phyloP scores from a whole-genome alignment of 2,329 filamentous ascomycete genomes.

The Cladophialophora bantiana region DNA sequence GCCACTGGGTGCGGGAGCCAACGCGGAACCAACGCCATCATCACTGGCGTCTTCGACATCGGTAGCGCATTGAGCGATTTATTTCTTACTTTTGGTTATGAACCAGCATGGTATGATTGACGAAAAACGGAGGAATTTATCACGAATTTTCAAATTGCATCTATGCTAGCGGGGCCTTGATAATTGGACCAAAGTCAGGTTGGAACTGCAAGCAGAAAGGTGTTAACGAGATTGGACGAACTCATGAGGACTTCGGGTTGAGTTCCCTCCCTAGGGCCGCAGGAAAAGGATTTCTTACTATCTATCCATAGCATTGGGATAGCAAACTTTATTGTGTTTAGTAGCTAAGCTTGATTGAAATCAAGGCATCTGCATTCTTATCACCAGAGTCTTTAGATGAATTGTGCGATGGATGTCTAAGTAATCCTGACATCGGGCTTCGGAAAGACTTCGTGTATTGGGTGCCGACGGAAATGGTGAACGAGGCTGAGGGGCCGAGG shows the following conservation, averaged over 20 bases:
- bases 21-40: slow-evolving; percentile 21
- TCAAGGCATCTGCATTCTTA: neutral
- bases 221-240: slow-evolving; percentile 6
- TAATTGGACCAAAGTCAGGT: slow-evolving; percentile 10
- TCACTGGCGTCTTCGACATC: slow-evolving; percentile 29
- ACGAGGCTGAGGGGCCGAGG: slow-evolving; percentile 4
- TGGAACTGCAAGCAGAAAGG: slow-evolving; percentile 17
- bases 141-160: slow-evolving; percentile 20
- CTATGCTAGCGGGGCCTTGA: slow-evolving; percentile 12
- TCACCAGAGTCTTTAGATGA: neutral
- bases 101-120: slow-evolving; percentile 27
- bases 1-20: slow-evolving; percentile 45
- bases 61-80: slow-evolving; percentile 25
- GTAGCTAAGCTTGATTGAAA: neutral
- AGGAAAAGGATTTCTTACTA: slow-evolving; percentile 8
- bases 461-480: neutral
- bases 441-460: neutral
- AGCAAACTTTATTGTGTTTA: neutral
- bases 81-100: neutral
- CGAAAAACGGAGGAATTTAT: slow-evolving; percentile 21
- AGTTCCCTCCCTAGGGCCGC: neutral
- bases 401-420: neutral
- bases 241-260: slow-evolving; percentile 1
- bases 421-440: neutral
- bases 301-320: neutral